Evolutionary conservation across 148 eudicot genomes (phyloP).

Genomic region (Amaranthus hypochondriacus): DNA sequence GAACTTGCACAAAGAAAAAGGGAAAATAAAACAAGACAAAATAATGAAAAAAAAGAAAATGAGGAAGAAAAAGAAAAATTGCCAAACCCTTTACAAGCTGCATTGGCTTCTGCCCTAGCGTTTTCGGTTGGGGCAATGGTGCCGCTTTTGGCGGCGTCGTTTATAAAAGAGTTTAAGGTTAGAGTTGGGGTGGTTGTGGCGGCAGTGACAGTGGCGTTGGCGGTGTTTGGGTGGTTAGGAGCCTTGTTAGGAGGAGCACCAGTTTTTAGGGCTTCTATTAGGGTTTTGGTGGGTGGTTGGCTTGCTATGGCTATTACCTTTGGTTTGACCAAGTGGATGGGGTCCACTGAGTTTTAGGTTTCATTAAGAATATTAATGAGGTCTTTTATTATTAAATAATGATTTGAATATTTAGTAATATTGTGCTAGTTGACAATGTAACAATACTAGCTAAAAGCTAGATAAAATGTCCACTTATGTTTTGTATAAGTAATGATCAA

Average conservation of each 20-base stretch:
- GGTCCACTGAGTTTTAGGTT: slow-evolving; percentile 8
- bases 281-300: slow-evolving; percentile 48
- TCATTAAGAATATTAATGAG: not conserved
- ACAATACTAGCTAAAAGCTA: no score
- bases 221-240: slow-evolving; percentile 39
- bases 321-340: slow-evolving; percentile 36
- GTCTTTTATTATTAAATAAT: not conserved
- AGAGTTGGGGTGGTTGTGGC: slow-evolving; percentile 37
- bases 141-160: slow-evolving; percentile 36
- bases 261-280: slow-evolving; percentile 23
- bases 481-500: not conserved
- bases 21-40: not conserved
- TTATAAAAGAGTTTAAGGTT: slow-evolving; percentile 29
- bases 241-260: slow-evolving; percentile 42
- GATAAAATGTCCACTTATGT: no score
- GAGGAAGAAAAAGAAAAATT: slow-evolving; percentile 23
- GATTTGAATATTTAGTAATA: not conserved
- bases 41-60: not conserved
- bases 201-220: slow-evolving; percentile 39
- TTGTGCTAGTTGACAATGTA: not conserved
- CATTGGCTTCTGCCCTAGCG: slow-evolving; percentile 39
- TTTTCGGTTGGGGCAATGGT: slow-evolving; percentile 38
- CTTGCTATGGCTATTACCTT: slow-evolving; percentile 43
- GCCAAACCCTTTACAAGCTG: slow-evolving; percentile 37
- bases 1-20: slow-evolving; percentile 36